Evolutionary conservation across 352 stramenopile species (phyloP).

Genomic region (Phytophthora macrochlamydospora): DNA sequence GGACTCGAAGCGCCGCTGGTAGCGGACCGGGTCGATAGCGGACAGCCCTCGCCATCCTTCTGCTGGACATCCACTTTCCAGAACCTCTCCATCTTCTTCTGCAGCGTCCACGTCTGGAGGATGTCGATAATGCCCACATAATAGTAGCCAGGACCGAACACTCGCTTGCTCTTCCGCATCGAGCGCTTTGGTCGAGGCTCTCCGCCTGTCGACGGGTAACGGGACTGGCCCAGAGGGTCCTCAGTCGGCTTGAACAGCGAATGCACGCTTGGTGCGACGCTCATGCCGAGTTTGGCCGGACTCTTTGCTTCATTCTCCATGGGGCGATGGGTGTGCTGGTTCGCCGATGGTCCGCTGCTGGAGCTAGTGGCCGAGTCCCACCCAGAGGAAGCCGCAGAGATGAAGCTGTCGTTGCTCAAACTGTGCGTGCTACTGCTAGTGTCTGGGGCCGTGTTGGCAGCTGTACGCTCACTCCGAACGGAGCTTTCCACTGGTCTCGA

Average conservation of each 20-base stretch:
- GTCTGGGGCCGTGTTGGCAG: constrained; percentile 22
- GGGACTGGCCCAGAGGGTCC: constrained; percentile 27
- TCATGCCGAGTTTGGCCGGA: constrained; percentile 14
- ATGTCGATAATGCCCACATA: constrained; percentile 93
- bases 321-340: constrained; percentile 20
- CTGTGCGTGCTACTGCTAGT: constrained; percentile 15
- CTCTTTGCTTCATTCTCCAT: constrained; percentile 8
- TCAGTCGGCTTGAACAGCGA: constrained; percentile 34
- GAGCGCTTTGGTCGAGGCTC: constrained; percentile 42
- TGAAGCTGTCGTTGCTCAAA: constrained; percentile 47
- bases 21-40: constrained; percentile 77
- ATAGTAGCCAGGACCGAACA: constrained; percentile 88
- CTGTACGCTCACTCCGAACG: constrained; percentile 22
- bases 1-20: constrained; percentile 82
- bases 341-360: constrained; percentile 18
- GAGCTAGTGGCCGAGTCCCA: constrained; percentile 29
- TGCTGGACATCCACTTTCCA: constrained; percentile 81
- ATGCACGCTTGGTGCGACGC: constrained; percentile 33
- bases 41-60: constrained; percentile 75
- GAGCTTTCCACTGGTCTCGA: constrained; percentile 40
- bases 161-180: constrained; percentile 75
- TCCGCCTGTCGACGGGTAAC: constrained; percentile 15
- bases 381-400: constrained; percentile 39
- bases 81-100: constrained; percentile 85
- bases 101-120: constrained; percentile 86